A percentile compares a stretch with the other conserved stretches of the same genome.
These are phyloP conservation scores for Astrocystis sublimbata DNA, from an alignment of 495 filamentous ascomycete species.

Conservation along the genomic window DNA sequence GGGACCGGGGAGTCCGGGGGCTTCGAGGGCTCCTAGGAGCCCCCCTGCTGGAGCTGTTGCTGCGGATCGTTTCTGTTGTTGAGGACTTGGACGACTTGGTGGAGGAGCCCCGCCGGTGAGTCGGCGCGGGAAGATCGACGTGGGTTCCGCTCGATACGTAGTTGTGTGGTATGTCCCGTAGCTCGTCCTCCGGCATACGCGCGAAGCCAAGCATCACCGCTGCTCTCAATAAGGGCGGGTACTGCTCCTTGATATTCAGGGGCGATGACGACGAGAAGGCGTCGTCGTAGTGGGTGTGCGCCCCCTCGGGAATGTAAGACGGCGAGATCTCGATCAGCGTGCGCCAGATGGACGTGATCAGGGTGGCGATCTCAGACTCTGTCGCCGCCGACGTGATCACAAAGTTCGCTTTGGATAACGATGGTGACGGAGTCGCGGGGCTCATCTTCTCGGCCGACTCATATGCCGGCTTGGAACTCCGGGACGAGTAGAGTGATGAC, in stretches of 20 bases:
- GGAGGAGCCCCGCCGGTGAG: background rate
- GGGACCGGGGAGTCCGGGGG: too few species aligned
- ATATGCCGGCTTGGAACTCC: conserved; percentile 9
- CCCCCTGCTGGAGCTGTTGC: conserved; percentile 12
- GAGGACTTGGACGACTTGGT: conserved; percentile 12
- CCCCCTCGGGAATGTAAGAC: conserved; percentile 38
- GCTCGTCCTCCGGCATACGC: background rate
- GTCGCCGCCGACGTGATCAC: conserved; percentile 43
- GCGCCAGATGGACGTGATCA: conserved; percentile 44
- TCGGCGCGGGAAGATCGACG: conserved; percentile 10
- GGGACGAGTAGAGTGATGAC: conserved; percentile 19
- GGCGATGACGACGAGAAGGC: background rate
- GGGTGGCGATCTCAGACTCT: conserved; percentile 39
- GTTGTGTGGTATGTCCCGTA: background rate
- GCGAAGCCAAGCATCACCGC: conserved; percentile 17
- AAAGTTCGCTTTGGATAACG: conserved; percentile 45
- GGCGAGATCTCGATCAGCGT: conserved; percentile 38
- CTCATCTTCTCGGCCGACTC: background rate
- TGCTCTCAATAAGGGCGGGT: conserved; percentile 9
- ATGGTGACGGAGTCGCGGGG: conserved; percentile 23
- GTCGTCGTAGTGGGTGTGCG: background rate
- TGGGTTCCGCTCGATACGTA: conserved; percentile 12
- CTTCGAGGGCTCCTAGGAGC: conserved; percentile 15
- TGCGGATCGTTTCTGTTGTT: conserved; percentile 10
- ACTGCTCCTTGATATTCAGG: background rate